Conservation (phyloP, 2,329 filamentous ascomycete genomes). For the Amesomyces nigricolor region DNA sequence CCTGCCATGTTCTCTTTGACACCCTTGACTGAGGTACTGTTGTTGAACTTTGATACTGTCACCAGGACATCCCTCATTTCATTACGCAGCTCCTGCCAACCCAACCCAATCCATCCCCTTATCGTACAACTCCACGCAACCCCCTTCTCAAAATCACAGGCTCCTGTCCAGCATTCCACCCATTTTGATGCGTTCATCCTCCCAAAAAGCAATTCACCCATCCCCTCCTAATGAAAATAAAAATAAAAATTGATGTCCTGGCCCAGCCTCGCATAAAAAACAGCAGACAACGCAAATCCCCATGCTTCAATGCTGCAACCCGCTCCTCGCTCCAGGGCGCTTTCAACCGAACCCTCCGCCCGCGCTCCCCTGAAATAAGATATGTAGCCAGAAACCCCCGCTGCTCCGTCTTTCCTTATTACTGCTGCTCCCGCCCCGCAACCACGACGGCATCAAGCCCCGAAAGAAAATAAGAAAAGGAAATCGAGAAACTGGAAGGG, state of each 20-base stretch:
- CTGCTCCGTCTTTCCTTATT: not conserved
- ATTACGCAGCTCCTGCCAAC: not conserved
- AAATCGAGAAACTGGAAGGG: conserved; percentile 1
- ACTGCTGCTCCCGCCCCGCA: not conserved
- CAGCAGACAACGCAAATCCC: not conserved
- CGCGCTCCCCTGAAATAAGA: not conserved
- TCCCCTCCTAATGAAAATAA: not conserved
- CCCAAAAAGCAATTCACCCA: not conserved
- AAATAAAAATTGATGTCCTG: not conserved
- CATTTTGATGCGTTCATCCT: not conserved
- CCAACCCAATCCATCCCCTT: not conserved
- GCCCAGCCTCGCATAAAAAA: not conserved
- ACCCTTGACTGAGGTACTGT: not conserved
- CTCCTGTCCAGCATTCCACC: not conserved
- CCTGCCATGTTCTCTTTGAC: too few species aligned
- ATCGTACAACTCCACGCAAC: conserved; percentile 9
- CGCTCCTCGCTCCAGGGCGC: not conserved
- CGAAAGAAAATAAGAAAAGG: conserved; percentile 4
- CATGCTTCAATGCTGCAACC: not conserved
- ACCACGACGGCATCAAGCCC: not conserved
- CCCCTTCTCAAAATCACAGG: not conserved
- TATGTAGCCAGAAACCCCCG: too few species aligned
- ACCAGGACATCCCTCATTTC: conserved; percentile 9
- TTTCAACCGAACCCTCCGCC: not conserved
- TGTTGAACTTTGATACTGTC: not conserved